Conservation (phyloP, 306 rosid genomes). For the Myrica gale region DNA sequence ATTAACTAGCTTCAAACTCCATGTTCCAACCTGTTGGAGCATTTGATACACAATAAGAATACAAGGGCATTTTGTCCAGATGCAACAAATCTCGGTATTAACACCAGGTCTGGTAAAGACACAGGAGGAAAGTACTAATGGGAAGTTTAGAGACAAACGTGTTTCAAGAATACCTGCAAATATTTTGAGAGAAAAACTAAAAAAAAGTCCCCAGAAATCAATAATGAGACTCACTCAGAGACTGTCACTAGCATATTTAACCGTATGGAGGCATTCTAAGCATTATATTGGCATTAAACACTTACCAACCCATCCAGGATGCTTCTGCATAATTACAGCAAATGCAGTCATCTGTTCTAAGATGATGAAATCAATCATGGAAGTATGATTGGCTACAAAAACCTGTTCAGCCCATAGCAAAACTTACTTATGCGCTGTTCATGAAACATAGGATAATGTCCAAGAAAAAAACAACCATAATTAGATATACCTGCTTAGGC, state of each 20-base stretch:
- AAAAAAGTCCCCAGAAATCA: not conserved
- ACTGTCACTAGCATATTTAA: not conserved
- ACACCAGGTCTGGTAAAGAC: too few species aligned
- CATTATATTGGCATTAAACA: conserved; percentile 9
- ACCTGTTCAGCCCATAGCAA: conserved; percentile 51
- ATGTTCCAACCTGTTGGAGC: too few species aligned
- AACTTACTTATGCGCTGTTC: conserved; percentile 2
- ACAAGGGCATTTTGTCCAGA: too few species aligned
- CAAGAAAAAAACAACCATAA: not conserved
- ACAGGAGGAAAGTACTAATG: too few species aligned
- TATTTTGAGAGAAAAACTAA: too few species aligned
- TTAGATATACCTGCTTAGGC: conserved; percentile 67
- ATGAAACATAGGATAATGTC: conserved; percentile 12
- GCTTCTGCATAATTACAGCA: conserved; percentile 98
- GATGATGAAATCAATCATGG: conserved; percentile 95
- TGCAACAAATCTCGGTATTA: too few species aligned
- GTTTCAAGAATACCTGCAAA: too few species aligned
- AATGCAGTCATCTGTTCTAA: conserved; percentile 98
- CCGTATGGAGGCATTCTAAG: not conserved
- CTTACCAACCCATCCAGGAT: conserved; percentile 99
- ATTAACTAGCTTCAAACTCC: too few species aligned
- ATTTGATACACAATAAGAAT: too few species aligned
- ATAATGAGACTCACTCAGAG: not conserved
- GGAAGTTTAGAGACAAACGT: too few species aligned
- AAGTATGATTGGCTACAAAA: conserved; percentile 94